Evolutionary conservation across 257 asterid species (phyloP), one percentile per base, ranked within the genome.

Genomic region (Forsythia suspensa): DNA sequence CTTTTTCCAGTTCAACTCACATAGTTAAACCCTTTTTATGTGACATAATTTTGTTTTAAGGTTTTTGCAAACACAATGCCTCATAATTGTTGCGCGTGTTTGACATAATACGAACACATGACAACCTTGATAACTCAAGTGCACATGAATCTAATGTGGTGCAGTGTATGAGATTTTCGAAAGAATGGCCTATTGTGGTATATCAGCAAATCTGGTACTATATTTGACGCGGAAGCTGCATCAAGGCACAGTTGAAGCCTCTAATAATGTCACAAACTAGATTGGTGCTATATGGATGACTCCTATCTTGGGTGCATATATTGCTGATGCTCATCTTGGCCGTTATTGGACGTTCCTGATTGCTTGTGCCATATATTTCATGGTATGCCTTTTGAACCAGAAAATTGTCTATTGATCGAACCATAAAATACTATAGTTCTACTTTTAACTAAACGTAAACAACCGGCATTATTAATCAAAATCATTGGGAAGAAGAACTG

Each of bases 151-250:
- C 5, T n/a, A 15, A 5, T 6, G 0, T 38, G 16, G 11, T 71
- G 83, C 91, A 90, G 92, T 87, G 15, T 91, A 91, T 73, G 96
- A 91, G 81, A 85, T 89, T 67, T 91, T 91, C 29, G 92, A 89
- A 77, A 83, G 96, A 6, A 91, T 87, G 93, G 88, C 90, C 0
- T 87, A 84, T 24, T 87, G 87, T 77, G 93, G 95, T 5, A 89
- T 90, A 80, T 87, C 93, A 10, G 76, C 93, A 57, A 90, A 90
- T 36, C 79, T 90, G 46, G 80, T 90, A 70, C 24, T 90, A 6
- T 90, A 90, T 52, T 76, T 90, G 1, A 90, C 89, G 15, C 85
- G 52, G 46, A 86, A 82, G 74, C 82, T 90, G 9, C 91, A 87
- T 55, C 92, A 87, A 82, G 92, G 90, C 7, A 90, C 95, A 0